phyloP scores from a whole-genome alignment of 176 grass and related monocot genomes.

The Urochloa ruziziensis region DNA sequence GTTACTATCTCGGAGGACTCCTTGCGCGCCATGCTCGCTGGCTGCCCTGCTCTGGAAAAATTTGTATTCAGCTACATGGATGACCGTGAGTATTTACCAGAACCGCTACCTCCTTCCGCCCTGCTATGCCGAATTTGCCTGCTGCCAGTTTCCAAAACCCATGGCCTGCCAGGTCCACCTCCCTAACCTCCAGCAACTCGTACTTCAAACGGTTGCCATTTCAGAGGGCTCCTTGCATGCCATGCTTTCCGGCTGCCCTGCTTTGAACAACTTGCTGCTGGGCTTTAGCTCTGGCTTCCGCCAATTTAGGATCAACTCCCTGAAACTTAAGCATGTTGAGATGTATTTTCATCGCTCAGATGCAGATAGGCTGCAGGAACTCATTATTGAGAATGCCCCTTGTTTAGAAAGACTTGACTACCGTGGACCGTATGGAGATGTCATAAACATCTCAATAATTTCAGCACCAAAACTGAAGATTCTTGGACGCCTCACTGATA shows the following conservation, averaged over 20 bases:
- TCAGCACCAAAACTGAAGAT: not conserved
- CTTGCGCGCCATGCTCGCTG: not conserved
- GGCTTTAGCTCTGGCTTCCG: not conserved
- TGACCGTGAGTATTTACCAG: not conserved
- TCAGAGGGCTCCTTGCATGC: not conserved
- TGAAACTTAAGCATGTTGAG: not conserved
- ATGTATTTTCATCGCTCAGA: not conserved
- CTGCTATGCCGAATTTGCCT: not conserved
- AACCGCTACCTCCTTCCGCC: not conserved
- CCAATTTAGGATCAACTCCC: not conserved
- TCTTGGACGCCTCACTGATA: not conserved
- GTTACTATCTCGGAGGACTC: not conserved
- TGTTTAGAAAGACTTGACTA: not conserved
- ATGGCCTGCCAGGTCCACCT: not conserved
- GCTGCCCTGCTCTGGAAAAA: not conserved
- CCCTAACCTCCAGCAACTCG: not conserved
- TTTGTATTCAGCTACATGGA: not conserved
- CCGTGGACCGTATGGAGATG: not conserved
- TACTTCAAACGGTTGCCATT: not conserved
- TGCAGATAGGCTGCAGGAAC: not conserved
- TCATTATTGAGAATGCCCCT: not conserved
- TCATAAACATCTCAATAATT: not conserved
- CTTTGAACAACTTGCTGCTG: not conserved
- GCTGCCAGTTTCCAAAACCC: not conserved
- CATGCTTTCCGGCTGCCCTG: not conserved